Base-by-base conservation (phyloP, 169 alveolate species). In the Cryptosporidium parvum region DNA sequence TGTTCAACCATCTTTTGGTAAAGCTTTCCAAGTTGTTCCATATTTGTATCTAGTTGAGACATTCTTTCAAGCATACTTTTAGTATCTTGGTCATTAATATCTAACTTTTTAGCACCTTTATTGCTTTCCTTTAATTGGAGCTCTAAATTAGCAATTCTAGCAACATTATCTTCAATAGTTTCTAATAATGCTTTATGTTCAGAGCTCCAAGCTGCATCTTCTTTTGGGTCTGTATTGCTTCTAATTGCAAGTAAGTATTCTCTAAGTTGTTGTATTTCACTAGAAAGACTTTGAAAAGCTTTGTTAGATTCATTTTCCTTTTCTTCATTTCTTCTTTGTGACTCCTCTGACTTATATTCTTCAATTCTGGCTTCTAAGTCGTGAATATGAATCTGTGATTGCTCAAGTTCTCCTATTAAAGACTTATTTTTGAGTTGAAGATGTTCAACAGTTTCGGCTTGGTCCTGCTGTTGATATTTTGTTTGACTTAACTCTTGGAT, bases 1-100 rank as follows among this genome's bases (percentile, higher is more conserved):
- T 92, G 94, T 18, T 70, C 84, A 18, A 86, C 93, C 85, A 86
- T 70, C 39, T 86, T 86, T 31, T 86, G 93, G 73, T 86, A 86
- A 58, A 86, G 84, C 37, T 51, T 85, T 3, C 92, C 85, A 5
- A 92, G 84, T 56, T 86, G 93, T 45, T 92, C 94, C 89, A 92
- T 85, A 52, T 86, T 92, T 48, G 56, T 53, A 70, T 92, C 94
- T 53, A 92, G 70, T 75, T 86, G 93, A 18, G 85, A 21, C 58
- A 80, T 92, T 69, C 87, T 91, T 23, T 70, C 70, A 9, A 86
- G 75, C 91, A 86, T 85, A 16, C 67, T 75, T 61, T 86, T 85
- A 42, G 86, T 68, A 71, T 75, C 87, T 37, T 52, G 86, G 4
- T 91, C 91, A 33, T 84, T 69, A 51, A 84, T 69, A 48, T 92